These are phyloP conservation scores for Aspergillus sp. DNA, from an alignment of 2,329 filamentous ascomycete genomes.

Conservation along the genomic window DNA sequence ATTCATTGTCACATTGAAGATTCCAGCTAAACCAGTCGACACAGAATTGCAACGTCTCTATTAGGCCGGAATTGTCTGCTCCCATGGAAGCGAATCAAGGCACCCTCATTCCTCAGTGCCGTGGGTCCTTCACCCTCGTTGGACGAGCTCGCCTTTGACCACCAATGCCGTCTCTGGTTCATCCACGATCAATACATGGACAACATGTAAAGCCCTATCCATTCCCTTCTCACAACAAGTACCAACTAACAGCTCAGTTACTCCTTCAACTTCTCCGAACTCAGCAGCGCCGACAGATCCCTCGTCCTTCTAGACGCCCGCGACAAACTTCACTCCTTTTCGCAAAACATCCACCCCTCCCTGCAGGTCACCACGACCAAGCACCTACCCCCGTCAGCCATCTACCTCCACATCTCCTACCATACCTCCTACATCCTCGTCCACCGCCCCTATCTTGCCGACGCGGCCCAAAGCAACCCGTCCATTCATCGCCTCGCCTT, in stretches of 20 bases:
- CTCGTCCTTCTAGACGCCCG: background rate
- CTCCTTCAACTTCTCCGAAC: background rate
- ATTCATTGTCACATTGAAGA: background rate
- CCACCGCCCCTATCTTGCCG: background rate
- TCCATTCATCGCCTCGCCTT: background rate
- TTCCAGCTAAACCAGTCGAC: background rate
- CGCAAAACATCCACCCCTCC: background rate
- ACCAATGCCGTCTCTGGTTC: conserved; percentile 6
- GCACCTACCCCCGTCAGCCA: no score
- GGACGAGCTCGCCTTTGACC: conserved; percentile 7
- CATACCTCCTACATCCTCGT: conserved; percentile 5
- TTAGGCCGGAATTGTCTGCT: background rate
- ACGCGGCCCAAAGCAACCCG: background rate
- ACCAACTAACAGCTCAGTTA: background rate
- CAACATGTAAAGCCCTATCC: background rate
- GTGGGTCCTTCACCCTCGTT: background rate
- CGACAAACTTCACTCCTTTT: background rate
- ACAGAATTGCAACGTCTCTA: conserved; percentile 1
- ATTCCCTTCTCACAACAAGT: rapidly evolving
- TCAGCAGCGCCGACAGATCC: background rate
- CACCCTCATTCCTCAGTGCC: background rate
- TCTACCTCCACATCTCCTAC: conserved; percentile 5
- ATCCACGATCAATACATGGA: conserved; percentile 9
- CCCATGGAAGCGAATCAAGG: conserved; percentile 1
- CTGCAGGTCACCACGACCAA: no score